A percentile compares a stretch with the other conserved stretches of the same genome.
Conservation (phyloP, 371 early-diverging fungal species). For the Rhizopus sp. region DNA sequence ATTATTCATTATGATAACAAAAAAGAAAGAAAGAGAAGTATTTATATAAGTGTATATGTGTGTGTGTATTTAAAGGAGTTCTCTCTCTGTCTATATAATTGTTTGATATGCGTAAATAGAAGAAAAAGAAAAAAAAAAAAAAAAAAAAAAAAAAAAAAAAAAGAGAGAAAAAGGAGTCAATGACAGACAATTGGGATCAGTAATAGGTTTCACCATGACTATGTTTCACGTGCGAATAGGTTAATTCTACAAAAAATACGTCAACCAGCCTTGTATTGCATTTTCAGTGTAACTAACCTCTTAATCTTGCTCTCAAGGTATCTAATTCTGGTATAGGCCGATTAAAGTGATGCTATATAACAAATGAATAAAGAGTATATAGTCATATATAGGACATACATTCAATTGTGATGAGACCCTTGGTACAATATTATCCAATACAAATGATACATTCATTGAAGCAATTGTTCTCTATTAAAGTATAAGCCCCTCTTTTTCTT, state of each 20-base stretch:
- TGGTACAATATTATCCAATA: conserved; percentile 62
- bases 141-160: conserved; percentile 9
- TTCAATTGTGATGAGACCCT: conserved; percentile 60
- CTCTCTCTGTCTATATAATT: too few species aligned
- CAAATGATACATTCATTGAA: conserved; percentile 62
- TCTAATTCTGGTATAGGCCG: conserved; percentile 68
- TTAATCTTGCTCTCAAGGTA: conserved; percentile 55
- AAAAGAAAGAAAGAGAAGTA: conserved; percentile 5
- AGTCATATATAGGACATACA: conserved; percentile 25
- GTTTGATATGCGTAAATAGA: not conserved
- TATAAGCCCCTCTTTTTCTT: not conserved
- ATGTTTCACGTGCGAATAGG: conserved; percentile 20
- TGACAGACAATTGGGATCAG: conserved; percentile 1
- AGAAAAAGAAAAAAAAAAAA: conserved; percentile 9
- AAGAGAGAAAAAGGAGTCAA: conserved; percentile 8
- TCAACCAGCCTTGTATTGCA: too few species aligned
- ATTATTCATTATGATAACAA: not conserved
- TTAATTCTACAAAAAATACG: conserved; percentile 19
- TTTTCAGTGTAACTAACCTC: conserved; percentile 38
- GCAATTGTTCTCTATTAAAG: conserved; percentile 46
- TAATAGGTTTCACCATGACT: conserved; percentile 15
- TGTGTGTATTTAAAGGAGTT: too few species aligned
- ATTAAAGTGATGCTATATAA: conserved; percentile 56
- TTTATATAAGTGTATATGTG: not conserved
- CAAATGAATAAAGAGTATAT: not conserved